Conservation (phyloP, 23 red algal species). For the Gracilaria gracilis region DNA sequence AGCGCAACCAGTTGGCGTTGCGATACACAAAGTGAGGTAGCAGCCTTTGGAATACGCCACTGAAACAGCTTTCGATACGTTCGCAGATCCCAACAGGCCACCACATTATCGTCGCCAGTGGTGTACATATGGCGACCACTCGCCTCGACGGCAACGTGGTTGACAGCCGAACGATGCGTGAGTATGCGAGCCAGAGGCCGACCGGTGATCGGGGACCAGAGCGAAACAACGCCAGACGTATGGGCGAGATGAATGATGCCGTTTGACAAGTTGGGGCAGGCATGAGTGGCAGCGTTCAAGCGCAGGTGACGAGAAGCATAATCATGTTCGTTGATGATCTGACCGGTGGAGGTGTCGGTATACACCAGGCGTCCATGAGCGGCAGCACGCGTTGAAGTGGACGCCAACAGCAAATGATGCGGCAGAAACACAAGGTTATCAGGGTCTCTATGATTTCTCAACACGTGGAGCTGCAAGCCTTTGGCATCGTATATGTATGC, state of each 20-base stretch:
- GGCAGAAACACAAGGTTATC: constrained; percentile 84
- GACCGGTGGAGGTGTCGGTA: constrained; percentile 84
- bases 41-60: constrained; percentile 14
- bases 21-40: constrained; percentile 52
- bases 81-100: constrained; percentile 83
- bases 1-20: constrained; percentile 75
- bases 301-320: constrained; percentile 30
- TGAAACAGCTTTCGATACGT: constrained; percentile 43
- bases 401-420: constrained; percentile 91
- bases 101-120: constrained; percentile 64
- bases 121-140: constrained; percentile 81
- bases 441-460: constrained; percentile 83
- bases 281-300: constrained; percentile 22
- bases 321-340: constrained; percentile 62
- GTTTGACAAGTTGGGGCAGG: constrained; percentile 62
- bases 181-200: constrained; percentile 82
- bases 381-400: constrained; percentile 41
- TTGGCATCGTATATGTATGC: constrained; percentile 87
- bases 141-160: constrained; percentile 66
- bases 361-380: constrained; percentile 58
- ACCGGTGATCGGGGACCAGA: constrained; percentile 84
- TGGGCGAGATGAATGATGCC: constrained; percentile 82
- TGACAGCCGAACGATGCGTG: constrained; percentile 74
- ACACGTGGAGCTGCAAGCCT: constrained; percentile 85
- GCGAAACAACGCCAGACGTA: constrained; percentile 72